Base-by-base conservation (phyloP, 345 rosid species). In the Populus ilicifolia region DNA sequence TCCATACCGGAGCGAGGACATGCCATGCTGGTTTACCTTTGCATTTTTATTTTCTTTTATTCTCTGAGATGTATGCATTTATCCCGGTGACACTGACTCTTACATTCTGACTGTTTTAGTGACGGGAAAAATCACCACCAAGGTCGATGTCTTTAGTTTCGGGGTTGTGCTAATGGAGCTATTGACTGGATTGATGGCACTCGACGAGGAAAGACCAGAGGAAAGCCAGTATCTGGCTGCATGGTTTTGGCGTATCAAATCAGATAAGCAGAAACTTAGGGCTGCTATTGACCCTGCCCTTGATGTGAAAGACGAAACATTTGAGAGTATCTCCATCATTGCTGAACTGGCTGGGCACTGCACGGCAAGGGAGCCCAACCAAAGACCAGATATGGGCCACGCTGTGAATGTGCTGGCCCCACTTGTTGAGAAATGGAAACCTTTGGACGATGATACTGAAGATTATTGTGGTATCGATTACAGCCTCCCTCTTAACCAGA, bases 121-220 rank as follows among this genome's bases (percentile, higher is more conserved):
- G 79, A 91, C 91, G 0, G 96, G 96, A 67, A 91, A 91, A 81
- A 88, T 91, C 80, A 91, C 96, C 30, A 91, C 96, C 20, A 91
- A 91, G 81, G 91, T 80, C 1, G 96, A 91, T 33, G 96, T 91
- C 73, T 91, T 91, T 75, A 90, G 96, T 76, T 91, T 89, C 20
- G 96, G 96, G 23, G 93, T 91, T 39, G 96, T 91, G 54, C 67
- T 91, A 50, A 90, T 90, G 92, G 96, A 91, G 80, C 85, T 91
- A 66, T 38, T 91, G 81, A 91, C 93, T 12, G 96, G 96, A 67
- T 39, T 86, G 56, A 86, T 85, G 88, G 96, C 93, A 17, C 89
- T 91, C 2, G 93, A 91, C 12, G 93, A 89, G 74, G 91, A 80
- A 69, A 79, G 96, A 69, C 86, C 96, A 0, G 96, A 91, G 82